Conservation (phyloP, 208 protist species). For the Lotmaria passim region DNA sequence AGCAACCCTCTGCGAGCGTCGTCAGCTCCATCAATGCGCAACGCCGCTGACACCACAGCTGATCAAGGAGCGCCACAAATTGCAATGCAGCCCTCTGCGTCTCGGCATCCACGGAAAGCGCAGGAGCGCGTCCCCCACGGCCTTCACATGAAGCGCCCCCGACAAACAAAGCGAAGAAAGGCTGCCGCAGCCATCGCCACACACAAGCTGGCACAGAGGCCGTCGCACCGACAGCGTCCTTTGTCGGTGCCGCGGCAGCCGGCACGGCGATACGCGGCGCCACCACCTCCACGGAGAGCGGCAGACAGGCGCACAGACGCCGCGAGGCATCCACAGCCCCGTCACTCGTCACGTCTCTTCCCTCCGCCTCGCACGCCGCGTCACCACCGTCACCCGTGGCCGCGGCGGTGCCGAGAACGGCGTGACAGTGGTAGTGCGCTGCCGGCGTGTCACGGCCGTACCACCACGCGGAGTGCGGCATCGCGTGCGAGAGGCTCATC, state of each 20-base stretch:
- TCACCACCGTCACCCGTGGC: background rate
- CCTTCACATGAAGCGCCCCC: background rate
- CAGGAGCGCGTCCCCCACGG: background rate
- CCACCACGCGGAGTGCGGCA: conserved; percentile 21
- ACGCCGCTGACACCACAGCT: conserved; percentile 8
- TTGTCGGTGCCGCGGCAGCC: too few species aligned
- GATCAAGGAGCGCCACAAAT: conserved; percentile 15
- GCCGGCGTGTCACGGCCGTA: conserved; percentile 3
- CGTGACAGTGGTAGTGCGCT: background rate
- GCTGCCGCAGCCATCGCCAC: background rate
- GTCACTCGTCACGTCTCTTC: background rate
- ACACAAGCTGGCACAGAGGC: background rate
- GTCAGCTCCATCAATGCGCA: conserved; percentile 26
- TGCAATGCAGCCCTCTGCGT: background rate
- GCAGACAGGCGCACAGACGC: background rate
- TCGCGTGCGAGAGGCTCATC: conserved; percentile 1
- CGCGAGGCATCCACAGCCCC: background rate
- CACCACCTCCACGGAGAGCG: conserved; percentile 20
- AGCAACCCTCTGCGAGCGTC: conserved; percentile 15
- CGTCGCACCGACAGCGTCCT: background rate
- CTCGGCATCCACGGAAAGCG: background rate
- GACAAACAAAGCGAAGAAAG: background rate
- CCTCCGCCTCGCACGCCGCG: background rate
- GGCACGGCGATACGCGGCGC: conserved; percentile 2
- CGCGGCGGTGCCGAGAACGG: background rate